These are phyloP conservation scores for Aspergillus nomiae DNA, from an alignment of 2,329 filamentous ascomycete genomes.

Conservation along the genomic window DNA sequence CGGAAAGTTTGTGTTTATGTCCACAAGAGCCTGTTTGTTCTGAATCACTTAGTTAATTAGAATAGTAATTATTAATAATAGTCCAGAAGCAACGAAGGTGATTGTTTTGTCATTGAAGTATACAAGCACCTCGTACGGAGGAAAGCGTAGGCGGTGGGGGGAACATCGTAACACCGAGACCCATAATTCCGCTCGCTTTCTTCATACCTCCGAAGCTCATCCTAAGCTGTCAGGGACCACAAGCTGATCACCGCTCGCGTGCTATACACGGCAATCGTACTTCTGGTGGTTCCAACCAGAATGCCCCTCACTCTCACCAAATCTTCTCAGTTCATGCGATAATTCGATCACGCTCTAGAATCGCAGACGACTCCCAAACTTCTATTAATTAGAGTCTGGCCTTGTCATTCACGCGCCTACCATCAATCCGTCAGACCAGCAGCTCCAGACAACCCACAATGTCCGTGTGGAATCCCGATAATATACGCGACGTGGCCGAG, in stretches of 20 bases:
- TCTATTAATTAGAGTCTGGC: not conserved
- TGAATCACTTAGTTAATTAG: not conserved
- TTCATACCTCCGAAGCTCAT: not conserved
- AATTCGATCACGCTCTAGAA: not conserved
- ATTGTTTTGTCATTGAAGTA: not conserved
- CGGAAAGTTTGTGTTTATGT: slow-evolving; percentile 11
- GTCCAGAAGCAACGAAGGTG: not conserved
- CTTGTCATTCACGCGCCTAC: not conserved
- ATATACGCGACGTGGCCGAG: slow-evolving; percentile 92
- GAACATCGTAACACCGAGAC: not conserved
- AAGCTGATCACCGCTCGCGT: not conserved
- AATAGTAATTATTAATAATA: slow-evolving; percentile 10
- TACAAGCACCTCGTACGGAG: not conserved
- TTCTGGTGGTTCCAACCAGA: not conserved
- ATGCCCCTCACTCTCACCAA: not conserved
- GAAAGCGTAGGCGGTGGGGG: not conserved
- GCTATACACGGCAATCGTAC: not conserved
- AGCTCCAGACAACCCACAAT: slow-evolving; percentile 33
- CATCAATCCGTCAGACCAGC: not conserved
- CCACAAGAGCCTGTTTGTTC: slow-evolving; percentile 4
- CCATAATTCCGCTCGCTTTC: not conserved
- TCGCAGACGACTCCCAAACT: not conserved
- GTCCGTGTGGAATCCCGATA: slow-evolving; percentile 93
- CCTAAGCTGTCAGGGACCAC: not conserved
- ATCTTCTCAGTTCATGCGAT: not conserved